Percentiles rank a stretch among this genome's conserved stretches.
Conservation (phyloP, 495 filamentous ascomycete genomes). For the Daldinia concentrica region DNA sequence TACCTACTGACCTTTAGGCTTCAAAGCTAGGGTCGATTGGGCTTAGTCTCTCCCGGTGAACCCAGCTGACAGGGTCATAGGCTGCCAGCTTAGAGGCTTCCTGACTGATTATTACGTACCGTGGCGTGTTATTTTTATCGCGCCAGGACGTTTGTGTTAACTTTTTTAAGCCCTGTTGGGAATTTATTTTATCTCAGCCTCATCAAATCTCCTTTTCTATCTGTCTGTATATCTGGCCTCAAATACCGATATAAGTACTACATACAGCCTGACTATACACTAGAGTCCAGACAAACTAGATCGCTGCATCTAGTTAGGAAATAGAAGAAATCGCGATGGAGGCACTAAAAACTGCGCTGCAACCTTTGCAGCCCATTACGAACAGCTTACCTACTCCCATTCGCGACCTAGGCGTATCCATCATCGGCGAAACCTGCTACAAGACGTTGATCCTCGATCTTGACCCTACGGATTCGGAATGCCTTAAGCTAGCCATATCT, state of each 20-base stretch:
- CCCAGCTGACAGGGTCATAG: constrained; percentile 24
- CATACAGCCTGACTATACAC: background rate
- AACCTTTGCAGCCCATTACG: constrained; percentile 83
- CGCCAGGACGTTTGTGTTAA: constrained; percentile 19
- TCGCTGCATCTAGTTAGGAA: background rate
- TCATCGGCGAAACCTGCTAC: constrained; percentile 88
- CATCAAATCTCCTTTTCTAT: constrained; percentile 5
- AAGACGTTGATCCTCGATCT: constrained; percentile 80
- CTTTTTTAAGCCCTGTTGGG: constrained; percentile 1
- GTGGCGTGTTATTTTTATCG: constrained; percentile 24
- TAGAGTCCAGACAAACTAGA: background rate
- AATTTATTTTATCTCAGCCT: constrained; percentile 23
- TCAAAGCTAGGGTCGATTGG: constrained; percentile 9
- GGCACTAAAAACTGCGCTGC: constrained; percentile 70
- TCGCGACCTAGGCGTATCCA: constrained; percentile 74
- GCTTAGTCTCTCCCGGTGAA: constrained; percentile 7
- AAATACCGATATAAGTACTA: background rate
- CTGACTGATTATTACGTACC: constrained; percentile 14
- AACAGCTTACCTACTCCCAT: constrained; percentile 81
- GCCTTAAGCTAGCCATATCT: constrained; percentile 86
- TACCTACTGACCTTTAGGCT: constrained; percentile 7
- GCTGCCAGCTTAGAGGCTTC: background rate
- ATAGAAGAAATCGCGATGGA: constrained; percentile 51
- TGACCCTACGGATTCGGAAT: constrained; percentile 74
- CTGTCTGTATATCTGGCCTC: constrained; percentile 8